Percentiles rank a stretch among this genome's conserved stretches.
These are phyloP conservation scores for Sugiyamaella mastotermitis DNA, from an alignment of 805 yeast species.

Conservation along the genomic window DNA sequence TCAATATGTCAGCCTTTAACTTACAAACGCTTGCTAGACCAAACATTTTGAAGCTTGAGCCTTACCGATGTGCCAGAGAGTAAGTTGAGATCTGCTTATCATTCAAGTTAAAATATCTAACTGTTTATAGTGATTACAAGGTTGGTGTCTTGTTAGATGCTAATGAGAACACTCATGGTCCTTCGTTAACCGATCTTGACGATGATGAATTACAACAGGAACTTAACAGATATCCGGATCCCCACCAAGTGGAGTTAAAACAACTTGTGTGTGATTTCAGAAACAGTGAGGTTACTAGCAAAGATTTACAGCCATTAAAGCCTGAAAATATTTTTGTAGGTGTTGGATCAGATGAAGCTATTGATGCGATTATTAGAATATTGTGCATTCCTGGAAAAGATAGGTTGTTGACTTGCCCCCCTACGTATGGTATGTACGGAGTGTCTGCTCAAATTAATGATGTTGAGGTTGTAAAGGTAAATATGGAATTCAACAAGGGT, in stretches of 20 bases:
- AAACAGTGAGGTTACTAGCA: constrained; percentile 34
- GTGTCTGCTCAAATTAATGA: constrained; percentile 90
- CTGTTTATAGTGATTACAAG: constrained; percentile 54
- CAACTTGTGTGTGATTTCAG: constrained; percentile 65
- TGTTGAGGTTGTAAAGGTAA: constrained; percentile 68
- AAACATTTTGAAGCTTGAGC: constrained; percentile 74
- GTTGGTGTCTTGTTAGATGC: constrained; percentile 90
- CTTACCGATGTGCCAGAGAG: constrained; percentile 96
- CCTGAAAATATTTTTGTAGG: constrained; percentile 82
- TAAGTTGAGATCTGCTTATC: constrained; percentile 18
- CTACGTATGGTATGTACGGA: constrained; percentile 96
- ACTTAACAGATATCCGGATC: constrained; percentile 93
- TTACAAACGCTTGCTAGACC: constrained; percentile 67
- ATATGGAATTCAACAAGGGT: constrained; percentile 46
- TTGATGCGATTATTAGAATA: constrained; percentile 82
- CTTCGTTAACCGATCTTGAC: constrained; percentile 49
- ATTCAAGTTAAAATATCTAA: background rate
- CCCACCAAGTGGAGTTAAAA: constrained; percentile 80
- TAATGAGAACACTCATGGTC: constrained; percentile 92
- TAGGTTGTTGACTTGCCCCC: constrained; percentile 81
- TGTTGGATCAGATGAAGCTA: constrained; percentile 95
- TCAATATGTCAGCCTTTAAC: constrained; percentile 33
- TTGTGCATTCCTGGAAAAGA: constrained; percentile 78
- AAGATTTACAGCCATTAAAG: constrained; percentile 31
- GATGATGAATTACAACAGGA: constrained; percentile 44